Evolutionary conservation across 192 early-diverging fungal species (phyloP).

Genomic region (Podila horticola): DNA sequence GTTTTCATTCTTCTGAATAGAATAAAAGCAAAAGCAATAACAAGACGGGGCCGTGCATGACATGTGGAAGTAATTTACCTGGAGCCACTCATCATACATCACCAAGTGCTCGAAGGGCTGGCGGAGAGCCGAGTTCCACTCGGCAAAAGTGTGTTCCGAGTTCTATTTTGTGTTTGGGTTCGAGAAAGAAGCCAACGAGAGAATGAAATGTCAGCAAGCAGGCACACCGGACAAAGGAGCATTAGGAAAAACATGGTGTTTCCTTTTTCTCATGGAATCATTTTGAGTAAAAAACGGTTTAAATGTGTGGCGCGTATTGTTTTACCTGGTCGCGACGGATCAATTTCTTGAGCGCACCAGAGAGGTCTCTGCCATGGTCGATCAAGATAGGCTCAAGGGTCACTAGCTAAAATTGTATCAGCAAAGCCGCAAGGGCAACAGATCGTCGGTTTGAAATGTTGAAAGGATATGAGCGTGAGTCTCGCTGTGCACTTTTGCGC

Average conservation of each 20-base stretch:
- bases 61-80: neutral
- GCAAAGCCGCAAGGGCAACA: neutral
- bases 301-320: neutral
- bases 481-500: too few relatives aligned
- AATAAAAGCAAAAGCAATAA: too few relatives aligned
- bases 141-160: slow-evolving; percentile 38
- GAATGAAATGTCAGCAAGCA: neutral
- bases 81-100: slow-evolving; percentile 44
- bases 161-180: slow-evolving; percentile 15
- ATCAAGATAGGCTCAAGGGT: slow-evolving; percentile 36
- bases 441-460: neutral
- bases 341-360: slow-evolving; percentile 38
- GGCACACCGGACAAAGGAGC: neutral
- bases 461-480: neutral
- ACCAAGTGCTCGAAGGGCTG: slow-evolving; percentile 41
- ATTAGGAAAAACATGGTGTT: neutral
- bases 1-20: too few relatives aligned
- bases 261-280: neutral
- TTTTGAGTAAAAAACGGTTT: neutral
- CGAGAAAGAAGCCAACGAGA: neutral
- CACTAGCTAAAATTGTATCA: slow-evolving; percentile 7
- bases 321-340: slow-evolving; percentile 42
- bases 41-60: too few relatives aligned
- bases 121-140: slow-evolving; percentile 39
- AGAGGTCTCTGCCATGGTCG: slow-evolving; percentile 34